Evolutionary conservation across 139 green algal genomes (phyloP).

Genomic region (Tetratostichococcus sp.): DNA sequence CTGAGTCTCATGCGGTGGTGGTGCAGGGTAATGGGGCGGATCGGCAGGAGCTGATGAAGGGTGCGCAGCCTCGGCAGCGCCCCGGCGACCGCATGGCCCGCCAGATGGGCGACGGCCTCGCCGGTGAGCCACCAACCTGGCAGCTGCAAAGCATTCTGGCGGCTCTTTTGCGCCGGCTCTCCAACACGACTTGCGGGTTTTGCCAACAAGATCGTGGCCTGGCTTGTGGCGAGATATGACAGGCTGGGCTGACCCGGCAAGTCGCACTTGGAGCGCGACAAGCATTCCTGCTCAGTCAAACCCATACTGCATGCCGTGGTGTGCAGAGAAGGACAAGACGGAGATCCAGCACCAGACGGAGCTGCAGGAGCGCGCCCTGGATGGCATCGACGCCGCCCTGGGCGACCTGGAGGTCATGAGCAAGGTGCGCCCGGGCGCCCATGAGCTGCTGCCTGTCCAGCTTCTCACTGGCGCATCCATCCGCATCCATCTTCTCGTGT

Average conservation of each 20-base stretch:
- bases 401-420: slow-evolving; percentile 5
- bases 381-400: slow-evolving; percentile 13
- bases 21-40: slow-evolving; percentile 4
- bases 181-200: too few relatives aligned
- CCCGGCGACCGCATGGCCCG: neutral
- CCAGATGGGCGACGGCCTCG: slow-evolving; percentile 5
- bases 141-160: too few relatives aligned
- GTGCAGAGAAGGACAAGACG: slow-evolving; percentile 10
- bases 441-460: neutral
- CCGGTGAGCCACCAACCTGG: neutral
- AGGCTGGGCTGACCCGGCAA: too few relatives aligned
- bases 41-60: neutral
- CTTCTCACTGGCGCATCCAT: neutral
- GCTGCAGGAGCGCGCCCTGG: slow-evolving; percentile 10
- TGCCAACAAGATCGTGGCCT: too few relatives aligned
- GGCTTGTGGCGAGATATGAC: too few relatives aligned
- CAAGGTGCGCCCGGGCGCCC: neutral
- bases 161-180: too few relatives aligned
- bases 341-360: slow-evolving; percentile 9
- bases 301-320: too few relatives aligned
- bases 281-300: too few relatives aligned
- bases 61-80: neutral
- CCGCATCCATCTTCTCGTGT: neutral
- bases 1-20: neutral
- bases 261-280: too few relatives aligned